These are phyloP conservation scores for Sanghuangporus sanghuang DNA, from an alignment of 1,284 basidiomycete genomes.

Conservation along the genomic window DNA sequence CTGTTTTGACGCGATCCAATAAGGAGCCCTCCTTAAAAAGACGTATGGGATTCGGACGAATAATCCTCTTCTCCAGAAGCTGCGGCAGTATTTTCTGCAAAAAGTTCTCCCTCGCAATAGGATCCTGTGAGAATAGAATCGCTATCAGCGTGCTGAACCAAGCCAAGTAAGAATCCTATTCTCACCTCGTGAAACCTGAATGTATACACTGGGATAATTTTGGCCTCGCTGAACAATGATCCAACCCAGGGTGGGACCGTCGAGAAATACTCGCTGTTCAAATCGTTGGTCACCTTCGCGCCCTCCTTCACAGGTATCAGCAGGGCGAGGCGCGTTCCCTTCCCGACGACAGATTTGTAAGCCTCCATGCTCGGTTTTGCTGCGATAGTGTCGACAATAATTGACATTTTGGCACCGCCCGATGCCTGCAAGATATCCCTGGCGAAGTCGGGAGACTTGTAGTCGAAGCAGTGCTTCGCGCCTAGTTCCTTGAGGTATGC, in stretches of 20 bases:
- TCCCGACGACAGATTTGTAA: conserved; percentile 31
- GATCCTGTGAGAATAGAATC: conserved; percentile 29
- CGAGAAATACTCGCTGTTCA: conserved; percentile 28
- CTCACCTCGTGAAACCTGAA: conserved; percentile 38
- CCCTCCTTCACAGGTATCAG: conserved; percentile 46
- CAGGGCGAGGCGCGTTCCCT: conserved; percentile 36
- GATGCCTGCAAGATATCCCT: conserved; percentile 35
- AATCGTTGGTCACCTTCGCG: conserved; percentile 28
- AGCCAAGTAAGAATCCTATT: conserved; percentile 2
- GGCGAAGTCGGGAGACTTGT: conserved; percentile 37
- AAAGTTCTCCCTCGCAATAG: conserved; percentile 35
- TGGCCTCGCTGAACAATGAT: conserved; percentile 28
- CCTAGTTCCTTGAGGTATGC: conserved; percentile 42
- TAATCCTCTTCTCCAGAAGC: conserved; percentile 31
- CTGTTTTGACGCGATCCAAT: conserved; percentile 34
- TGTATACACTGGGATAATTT: conserved; percentile 36
- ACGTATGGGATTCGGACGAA: conserved; percentile 35
- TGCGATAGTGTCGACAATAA: conserved; percentile 41
- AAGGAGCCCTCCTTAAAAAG: conserved; percentile 40
- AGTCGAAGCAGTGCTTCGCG: conserved; percentile 46
- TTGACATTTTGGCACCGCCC: conserved; percentile 32
- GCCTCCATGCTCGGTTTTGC: conserved; percentile 33
- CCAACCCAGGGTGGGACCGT: conserved; percentile 28
- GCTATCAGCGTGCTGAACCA: background rate
- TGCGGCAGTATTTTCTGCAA: conserved; percentile 41